phyloP scores from a whole-genome alignment of 2,329 filamentous ascomycete species.

The Drechmeria coniospora region DNA sequence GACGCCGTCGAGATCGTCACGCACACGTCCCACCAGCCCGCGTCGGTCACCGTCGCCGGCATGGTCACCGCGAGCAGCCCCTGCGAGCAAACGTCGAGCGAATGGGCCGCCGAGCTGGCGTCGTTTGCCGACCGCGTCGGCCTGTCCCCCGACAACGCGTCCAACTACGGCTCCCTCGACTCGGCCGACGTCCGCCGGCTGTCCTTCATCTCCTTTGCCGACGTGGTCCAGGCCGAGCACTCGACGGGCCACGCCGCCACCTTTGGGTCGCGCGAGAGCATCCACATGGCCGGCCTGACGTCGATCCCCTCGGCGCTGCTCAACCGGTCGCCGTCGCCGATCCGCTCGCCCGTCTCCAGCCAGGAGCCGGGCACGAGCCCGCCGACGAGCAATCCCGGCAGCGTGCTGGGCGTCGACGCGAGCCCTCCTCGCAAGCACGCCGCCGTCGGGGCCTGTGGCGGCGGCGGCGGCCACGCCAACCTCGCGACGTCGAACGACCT shows the following conservation, averaged over 20 bases:
- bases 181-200: slow-evolving; percentile 62
- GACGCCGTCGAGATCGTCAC: slow-evolving; percentile 89
- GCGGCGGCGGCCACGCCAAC: slow-evolving; percentile 35
- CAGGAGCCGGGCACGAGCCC: slow-evolving; percentile 54
- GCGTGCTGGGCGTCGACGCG: slow-evolving; percentile 58
- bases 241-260: slow-evolving; percentile 41
- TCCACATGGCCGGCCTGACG: slow-evolving; percentile 53
- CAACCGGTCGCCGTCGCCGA: slow-evolving; percentile 64
- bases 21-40: slow-evolving; percentile 69
- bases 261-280: slow-evolving; percentile 47
- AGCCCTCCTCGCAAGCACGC: slow-evolving; percentile 44
- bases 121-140: slow-evolving; percentile 32
- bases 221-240: slow-evolving; percentile 80
- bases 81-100: slow-evolving; percentile 27
- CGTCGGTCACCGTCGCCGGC: slow-evolving; percentile 49
- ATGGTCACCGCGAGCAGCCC: slow-evolving; percentile 16
- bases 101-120: slow-evolving; percentile 43
- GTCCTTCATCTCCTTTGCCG: slow-evolving; percentile 93
- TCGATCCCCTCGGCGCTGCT: slow-evolving; percentile 34
- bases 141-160: slow-evolving; percentile 42
- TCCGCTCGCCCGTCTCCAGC: slow-evolving; percentile 64
- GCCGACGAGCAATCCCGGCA: slow-evolving; percentile 60
- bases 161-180: slow-evolving; percentile 66
- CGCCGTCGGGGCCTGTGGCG: slow-evolving; percentile 49
- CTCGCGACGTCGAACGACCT: slow-evolving; percentile 43